A percentile compares a stretch with the other conserved stretches of the same genome.
Evolutionary conservation across 345 rosid genomes (phyloP).

Genomic region (Mercurialis annua): DNA sequence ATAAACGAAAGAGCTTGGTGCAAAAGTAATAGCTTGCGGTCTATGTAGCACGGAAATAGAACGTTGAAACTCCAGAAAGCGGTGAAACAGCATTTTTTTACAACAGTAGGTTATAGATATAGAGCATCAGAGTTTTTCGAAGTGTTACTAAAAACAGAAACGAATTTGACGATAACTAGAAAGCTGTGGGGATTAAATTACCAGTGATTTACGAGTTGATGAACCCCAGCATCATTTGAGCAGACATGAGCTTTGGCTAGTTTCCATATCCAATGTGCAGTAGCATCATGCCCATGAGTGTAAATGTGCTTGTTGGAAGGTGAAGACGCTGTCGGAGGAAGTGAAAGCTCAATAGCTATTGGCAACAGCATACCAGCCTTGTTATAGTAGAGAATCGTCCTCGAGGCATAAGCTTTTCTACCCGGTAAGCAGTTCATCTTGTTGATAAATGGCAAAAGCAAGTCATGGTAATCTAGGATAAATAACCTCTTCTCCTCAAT

Average conservation of each 20-base stretch:
- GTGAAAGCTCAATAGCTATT: conserved; percentile 80
- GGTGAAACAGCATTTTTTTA: too few species aligned
- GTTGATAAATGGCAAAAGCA: conserved; percentile 69
- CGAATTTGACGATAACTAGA: not conserved
- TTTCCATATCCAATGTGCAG: conserved; percentile 91
- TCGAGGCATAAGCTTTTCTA: conserved; percentile 76
- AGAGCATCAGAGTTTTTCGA: too few species aligned
- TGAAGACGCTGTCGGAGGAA: conserved; percentile 55
- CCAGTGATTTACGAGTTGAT: conserved; percentile 96
- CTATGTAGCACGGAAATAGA: too few species aligned
- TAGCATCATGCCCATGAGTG: conserved; percentile 78
- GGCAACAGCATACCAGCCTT: conserved; percentile 51
- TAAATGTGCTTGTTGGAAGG: conserved; percentile 52
- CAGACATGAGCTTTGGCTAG: conserved; percentile 93
- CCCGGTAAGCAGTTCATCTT: conserved; percentile 71
- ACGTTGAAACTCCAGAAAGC: too few species aligned
- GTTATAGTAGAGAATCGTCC: conserved; percentile 65
- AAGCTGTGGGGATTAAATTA: conserved; percentile 18
- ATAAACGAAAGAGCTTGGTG: too few species aligned
- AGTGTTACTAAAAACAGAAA: not conserved
- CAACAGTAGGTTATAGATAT: too few species aligned
- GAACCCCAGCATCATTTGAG: conserved; percentile 84
- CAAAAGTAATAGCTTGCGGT: too few species aligned
- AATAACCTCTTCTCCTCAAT: conserved; percentile 78
- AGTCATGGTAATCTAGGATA: conserved; percentile 78